Conservation (phyloP, 2,329 filamentous ascomycete species). For the Capronia americana region DNA sequence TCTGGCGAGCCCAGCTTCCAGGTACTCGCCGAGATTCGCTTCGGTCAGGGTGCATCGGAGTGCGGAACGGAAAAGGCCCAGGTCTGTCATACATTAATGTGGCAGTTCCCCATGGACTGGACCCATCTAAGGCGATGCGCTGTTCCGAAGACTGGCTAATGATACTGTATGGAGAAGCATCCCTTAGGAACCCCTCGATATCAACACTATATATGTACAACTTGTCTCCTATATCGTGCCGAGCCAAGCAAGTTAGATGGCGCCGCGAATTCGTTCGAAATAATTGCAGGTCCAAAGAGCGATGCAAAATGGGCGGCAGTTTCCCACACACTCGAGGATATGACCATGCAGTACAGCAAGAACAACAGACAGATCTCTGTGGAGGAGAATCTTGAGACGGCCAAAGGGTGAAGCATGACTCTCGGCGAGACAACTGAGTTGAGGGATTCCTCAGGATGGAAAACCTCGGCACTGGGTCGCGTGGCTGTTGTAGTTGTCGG, state of each 20-base stretch:
- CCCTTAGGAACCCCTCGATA: background rate
- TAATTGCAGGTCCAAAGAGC: background rate
- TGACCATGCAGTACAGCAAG: slow-evolving; percentile 1
- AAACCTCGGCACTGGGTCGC: too few species aligned
- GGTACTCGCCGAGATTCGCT: background rate
- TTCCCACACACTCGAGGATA: slow-evolving; percentile 2
- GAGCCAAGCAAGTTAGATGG: background rate
- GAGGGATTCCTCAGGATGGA: background rate
- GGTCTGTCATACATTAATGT: background rate
- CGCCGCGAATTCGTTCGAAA: background rate
- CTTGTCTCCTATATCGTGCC: background rate
- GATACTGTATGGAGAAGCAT: background rate
- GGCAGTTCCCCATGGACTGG: background rate
- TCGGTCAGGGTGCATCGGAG: background rate
- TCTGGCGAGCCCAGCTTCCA: background rate
- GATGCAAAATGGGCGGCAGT: background rate
- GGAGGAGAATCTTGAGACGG: background rate
- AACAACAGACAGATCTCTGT: background rate
- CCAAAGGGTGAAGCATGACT: background rate
- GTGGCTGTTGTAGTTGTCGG: slow-evolving; percentile 3
- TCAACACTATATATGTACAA: background rate
- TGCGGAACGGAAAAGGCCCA: background rate
- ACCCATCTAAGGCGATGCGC: background rate
- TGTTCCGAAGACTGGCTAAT: background rate
- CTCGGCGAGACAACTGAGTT: background rate